These are phyloP conservation scores for Staphylotrichum tortipilum DNA, from an alignment of 495 filamentous ascomycete species.

Conservation along the genomic window DNA sequence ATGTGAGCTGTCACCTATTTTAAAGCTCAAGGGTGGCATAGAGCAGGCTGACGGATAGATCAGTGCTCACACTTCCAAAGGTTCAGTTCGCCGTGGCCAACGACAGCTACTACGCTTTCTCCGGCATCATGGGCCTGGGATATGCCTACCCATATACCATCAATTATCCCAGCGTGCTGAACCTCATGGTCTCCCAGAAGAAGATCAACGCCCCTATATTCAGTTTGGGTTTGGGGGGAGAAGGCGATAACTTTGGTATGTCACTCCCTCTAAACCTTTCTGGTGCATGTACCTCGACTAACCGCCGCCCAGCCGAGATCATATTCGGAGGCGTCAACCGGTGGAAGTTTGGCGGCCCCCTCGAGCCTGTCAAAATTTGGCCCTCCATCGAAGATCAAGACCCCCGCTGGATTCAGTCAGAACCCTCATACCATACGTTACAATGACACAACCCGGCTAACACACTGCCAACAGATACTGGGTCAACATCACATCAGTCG, in stretches of 20 bases:
- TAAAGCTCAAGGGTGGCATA: background rate
- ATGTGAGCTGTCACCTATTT: no score
- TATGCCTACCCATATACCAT: constrained; percentile 35
- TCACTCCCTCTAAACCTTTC: background rate
- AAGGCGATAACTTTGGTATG: constrained; percentile 34
- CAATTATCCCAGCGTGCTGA: constrained; percentile 58
- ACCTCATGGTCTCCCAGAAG: constrained; percentile 49
- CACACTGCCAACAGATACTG: constrained; percentile 25
- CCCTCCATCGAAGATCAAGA: constrained; percentile 33
- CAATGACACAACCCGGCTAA: background rate
- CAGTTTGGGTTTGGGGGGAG: constrained; percentile 53
- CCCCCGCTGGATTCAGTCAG: constrained; percentile 27
- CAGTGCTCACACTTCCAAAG: constrained; percentile 21
- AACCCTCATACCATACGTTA: background rate
- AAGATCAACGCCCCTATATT: constrained; percentile 65
- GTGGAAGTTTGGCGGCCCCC: constrained; percentile 35
- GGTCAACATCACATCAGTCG: constrained; percentile 36
- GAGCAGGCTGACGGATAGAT: background rate
- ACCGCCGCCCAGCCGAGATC: constrained; percentile 26
- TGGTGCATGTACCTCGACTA: constrained; percentile 1
- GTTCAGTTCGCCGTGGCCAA: constrained; percentile 31
- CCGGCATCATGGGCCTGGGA: constrained; percentile 34
- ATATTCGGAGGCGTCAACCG: constrained; percentile 39
- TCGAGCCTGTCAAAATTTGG: constrained; percentile 35
- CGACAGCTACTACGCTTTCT: constrained; percentile 35